Base-by-base conservation (phyloP, 164 flowering plant genomes). In the Cinnamomum chago region DNA sequence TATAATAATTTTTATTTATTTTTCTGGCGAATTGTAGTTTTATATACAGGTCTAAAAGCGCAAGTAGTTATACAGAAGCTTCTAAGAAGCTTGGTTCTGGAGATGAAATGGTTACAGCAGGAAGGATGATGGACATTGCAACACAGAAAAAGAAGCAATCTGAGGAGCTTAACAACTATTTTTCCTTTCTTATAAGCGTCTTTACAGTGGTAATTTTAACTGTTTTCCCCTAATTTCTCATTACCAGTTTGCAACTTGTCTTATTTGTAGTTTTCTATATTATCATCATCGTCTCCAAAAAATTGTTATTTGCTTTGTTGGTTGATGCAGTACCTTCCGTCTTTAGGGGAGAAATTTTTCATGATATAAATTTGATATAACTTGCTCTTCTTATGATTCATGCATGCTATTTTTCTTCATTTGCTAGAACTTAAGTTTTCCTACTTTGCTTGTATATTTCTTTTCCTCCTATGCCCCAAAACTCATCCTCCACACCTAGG, bases 21-120 rank as follows among this genome's bases (percentile, higher is more conserved):
- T 70, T 22, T 50, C 12, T 27, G 67, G 0, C 3, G 12, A 55
- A 30, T 10, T n/a, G 50, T 50, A 80, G 79, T 75, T 80, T 77
- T 67, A 22, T 77, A 50, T 28, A 47, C 66, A 72, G 72, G 62
- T 68, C 70, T 22, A 52, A 13, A 25, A 51, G 64, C 25, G 28
- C 33, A 15, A 74, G 2, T n/a, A 77, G 82, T 68, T 77, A 70
- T 52, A 50, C 27, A 13, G 82, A 68, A 77, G 14, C 50, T 27
- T 74, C 73, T 40, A 50, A 71, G 33, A 71, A 67, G 70, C 73
- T 74, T 58, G 75, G 72, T 30, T 71, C 55, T n/a, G 50, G 28
- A 17, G 79, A 80, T 77, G 77, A 58, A 77, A 74, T 52, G 22
- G 60, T 76, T 55, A 62, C 28, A 51, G 78, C 82, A 13, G 79